Evolutionary conservation across 2,329 filamentous ascomycete species (phyloP).

Genomic region (Rhytidhysteron rufulum): DNA sequence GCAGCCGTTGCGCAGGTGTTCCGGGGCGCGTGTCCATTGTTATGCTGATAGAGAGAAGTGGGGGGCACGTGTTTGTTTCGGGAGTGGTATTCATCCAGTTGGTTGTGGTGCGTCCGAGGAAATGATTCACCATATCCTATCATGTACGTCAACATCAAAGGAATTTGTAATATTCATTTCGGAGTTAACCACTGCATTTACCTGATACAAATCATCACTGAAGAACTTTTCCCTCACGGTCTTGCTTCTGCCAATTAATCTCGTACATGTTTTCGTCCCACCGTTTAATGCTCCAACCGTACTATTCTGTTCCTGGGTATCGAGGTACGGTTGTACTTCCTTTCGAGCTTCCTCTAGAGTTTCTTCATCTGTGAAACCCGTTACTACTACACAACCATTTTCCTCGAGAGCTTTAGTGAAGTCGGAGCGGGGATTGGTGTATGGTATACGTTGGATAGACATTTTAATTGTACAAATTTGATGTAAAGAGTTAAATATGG

Average conservation of each 20-base stretch:
- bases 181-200: no score
- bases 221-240: conserved; percentile 37
- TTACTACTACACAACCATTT: conserved; percentile 33
- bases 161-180: no score
- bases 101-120: conserved; percentile 32
- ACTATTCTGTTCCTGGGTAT: conserved; percentile 16
- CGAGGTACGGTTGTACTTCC: conserved; percentile 25
- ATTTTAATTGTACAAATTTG: neutral
- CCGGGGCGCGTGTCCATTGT: conserved; percentile 35
- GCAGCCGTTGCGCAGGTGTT: conserved; percentile 29
- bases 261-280: conserved; percentile 34
- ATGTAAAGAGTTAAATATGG: neutral
- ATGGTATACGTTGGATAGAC: conserved; percentile 11
- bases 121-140: conserved; percentile 29
- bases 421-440: conserved; percentile 7
- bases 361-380: conserved; percentile 25
- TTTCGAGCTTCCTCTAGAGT: conserved; percentile 22
- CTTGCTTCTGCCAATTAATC: conserved; percentile 30
- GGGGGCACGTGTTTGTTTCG: conserved; percentile 28
- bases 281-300: conserved; percentile 28
- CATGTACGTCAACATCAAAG: no score
- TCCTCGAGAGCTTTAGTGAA: conserved; percentile 32
- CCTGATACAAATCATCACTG: conserved; percentile 27
- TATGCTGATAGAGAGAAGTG: conserved; percentile 36
- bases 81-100: conserved; percentile 30